Conservation (phyloP, 2,329 filamentous ascomycete genomes). For the Escovopsis sp. region DNA sequence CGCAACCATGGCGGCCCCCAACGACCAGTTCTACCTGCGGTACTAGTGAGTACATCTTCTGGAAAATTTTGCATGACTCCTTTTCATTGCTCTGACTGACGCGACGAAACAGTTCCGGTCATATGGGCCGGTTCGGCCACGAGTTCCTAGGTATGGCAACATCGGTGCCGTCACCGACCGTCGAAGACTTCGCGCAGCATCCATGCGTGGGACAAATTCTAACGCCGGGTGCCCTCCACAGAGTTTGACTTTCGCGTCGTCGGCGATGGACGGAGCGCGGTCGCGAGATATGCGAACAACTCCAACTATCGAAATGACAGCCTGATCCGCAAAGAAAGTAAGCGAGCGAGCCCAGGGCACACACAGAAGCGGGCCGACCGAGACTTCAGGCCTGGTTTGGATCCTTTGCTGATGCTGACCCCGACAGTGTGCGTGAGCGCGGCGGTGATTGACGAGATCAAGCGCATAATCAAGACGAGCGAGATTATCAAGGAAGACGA, state of each 20-base stretch:
- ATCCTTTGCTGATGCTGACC: neutral
- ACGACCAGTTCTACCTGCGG: conserved; percentile 84
- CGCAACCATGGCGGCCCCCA: conserved; percentile 46
- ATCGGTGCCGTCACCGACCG: neutral
- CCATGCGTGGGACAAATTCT: neutral
- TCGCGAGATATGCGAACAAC: conserved; percentile 96
- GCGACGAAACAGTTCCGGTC: conserved; percentile 58
- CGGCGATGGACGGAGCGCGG: conserved; percentile 82
- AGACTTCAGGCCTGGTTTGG: neutral
- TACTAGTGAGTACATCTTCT: conserved; percentile 66
- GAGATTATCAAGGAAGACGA: conserved; percentile 98
- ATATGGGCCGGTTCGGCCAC: conserved; percentile 93
- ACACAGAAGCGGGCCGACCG: neutral
- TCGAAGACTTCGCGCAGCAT: neutral
- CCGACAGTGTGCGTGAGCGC: conserved; percentile 84
- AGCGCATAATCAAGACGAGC: conserved; percentile 90
- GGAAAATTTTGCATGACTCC: too few relatives aligned
- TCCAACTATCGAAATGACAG: conserved; percentile 99
- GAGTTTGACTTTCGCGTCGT: conserved; percentile 94
- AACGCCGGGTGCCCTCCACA: conserved; percentile 21
- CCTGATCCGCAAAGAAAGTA: conserved; percentile 98
- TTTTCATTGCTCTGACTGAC: conserved; percentile 3
- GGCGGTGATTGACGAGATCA: conserved; percentile 82
- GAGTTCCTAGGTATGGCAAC: conserved; percentile 69
- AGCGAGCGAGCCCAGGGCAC: conserved; percentile 19